phyloP scores from a whole-genome alignment of 257 asterid species.

The Solanum neorickii region DNA sequence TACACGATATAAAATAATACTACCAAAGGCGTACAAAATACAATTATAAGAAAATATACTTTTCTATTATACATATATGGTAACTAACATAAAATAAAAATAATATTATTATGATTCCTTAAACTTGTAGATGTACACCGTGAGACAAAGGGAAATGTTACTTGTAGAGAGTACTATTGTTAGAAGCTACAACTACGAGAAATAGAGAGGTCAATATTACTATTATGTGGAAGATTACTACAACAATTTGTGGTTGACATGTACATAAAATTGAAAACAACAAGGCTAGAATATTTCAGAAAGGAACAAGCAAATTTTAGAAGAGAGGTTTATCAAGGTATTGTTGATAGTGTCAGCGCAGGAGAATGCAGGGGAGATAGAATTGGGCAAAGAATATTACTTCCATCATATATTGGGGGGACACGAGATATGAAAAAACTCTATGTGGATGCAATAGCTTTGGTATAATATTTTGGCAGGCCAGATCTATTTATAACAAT shows the following conservation, averaged over 20 bases:
- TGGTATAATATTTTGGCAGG: too few species aligned
- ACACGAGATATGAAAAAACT: too few species aligned
- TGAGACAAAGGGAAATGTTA: not conserved
- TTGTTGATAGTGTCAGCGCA: too few species aligned
- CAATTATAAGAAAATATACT: too few species aligned
- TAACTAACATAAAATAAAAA: not conserved
- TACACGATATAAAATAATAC: too few species aligned
- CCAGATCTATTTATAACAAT: too few species aligned
- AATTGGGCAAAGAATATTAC: too few species aligned
- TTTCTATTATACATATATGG: not conserved
- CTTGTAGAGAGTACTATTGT: not conserved
- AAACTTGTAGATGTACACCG: not conserved
- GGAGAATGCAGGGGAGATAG: too few species aligned
- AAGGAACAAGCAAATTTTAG: not conserved
- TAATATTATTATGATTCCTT: not conserved
- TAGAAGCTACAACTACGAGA: too few species aligned
- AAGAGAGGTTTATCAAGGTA: too few species aligned
- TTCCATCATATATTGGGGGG: not conserved
- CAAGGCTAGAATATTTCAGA: not conserved
- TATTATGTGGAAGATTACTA: not conserved
- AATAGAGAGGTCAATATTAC: not conserved
- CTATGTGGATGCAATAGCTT: too few species aligned
- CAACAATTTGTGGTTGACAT: not conserved
- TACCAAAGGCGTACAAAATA: too few species aligned
- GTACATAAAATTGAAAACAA: not conserved